Evolutionary conservation across 108 stramenopile genomes (phyloP), one percentile per base, ranked within the genome.

Genomic region (Hondaea fermentalgiana): DNA sequence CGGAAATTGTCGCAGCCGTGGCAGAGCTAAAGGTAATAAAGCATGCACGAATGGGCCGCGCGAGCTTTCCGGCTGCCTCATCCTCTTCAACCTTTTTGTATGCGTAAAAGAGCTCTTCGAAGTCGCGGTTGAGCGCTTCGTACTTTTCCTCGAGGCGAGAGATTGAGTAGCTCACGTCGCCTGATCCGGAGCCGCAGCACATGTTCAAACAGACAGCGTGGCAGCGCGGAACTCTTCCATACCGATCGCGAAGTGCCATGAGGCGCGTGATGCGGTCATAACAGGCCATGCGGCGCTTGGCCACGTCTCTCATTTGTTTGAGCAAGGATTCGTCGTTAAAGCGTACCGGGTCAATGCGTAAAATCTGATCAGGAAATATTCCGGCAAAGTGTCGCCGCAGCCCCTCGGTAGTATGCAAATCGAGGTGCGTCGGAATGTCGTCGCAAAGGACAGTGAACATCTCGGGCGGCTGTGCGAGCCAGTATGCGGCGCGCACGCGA

Each of bases 391-490:
- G 76, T 28, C 28, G 6, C 23, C 76, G 76, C 1, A 83, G 45
- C 3, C 76, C 76, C 45, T 47, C 76, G 3, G 28, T 28, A 4
- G 76, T 83, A 45, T 83, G 76, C 45, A 83, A 23, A 12, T 83
- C 51, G 10, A 83, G 23, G 51, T 83, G 76, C 49, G n/a, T 47
- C n/a, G 76, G 76, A 3, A 83, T 83, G 51, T 83, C 76, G 28
- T 83, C 76, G 76, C 45, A 53, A 17, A 83, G 76, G 51, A 83
- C 51, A 17, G 76, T 83, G 76, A 83, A 83, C 76, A 83, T 83
- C 76, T 83, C 76, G 25, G 76, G 76, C 10, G 76, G 76, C 51
- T 53, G 45, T 12, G 76, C 2, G 28, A 83, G 76, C 76, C 76
- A 83, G 51, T 83, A 83, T 2, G 49, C 51, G 14, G 76, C 76